phyloP scores from a whole-genome alignment of 257 asterid genomes.

The Fraxinus americana region DNA sequence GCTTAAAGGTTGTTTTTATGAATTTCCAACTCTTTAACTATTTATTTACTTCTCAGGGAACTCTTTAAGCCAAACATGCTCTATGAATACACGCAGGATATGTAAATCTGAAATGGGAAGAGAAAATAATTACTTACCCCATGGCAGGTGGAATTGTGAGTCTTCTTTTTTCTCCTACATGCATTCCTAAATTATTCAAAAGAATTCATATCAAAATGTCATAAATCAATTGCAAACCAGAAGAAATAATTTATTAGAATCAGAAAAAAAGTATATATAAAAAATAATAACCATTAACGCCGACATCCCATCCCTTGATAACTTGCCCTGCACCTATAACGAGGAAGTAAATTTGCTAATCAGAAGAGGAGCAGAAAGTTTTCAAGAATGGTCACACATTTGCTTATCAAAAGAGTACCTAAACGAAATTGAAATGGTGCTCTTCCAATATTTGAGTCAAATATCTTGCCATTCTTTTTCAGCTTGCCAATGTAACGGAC shows the following conservation, averaged over 20 bases:
- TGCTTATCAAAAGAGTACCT: slow-evolving; percentile 44
- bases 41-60: no score
- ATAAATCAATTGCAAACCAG: slow-evolving; percentile 1
- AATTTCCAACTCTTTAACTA: background rate
- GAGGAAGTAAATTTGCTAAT: slow-evolving; percentile 7
- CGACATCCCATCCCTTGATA: slow-evolving; percentile 98
- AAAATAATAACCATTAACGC: slow-evolving; percentile 67
- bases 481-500: slow-evolving; percentile 81
- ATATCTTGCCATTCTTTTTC: slow-evolving; percentile 67
- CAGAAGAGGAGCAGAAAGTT: background rate
- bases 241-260: slow-evolving; percentile 14
- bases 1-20: no score
- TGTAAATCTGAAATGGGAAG: no score
- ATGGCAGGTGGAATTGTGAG: slow-evolving; percentile 91
- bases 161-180: slow-evolving; percentile 86
- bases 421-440: slow-evolving; percentile 85
- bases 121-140: slow-evolving; percentile 63
- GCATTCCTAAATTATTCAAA: slow-evolving; percentile 72
- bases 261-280: slow-evolving; percentile 6
- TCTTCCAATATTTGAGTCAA: slow-evolving; percentile 74
- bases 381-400: background rate
- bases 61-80: background rate
- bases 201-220: slow-evolving; percentile 3
- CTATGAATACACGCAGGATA: background rate
- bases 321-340: slow-evolving; percentile 87